Conservation (phyloP, 441 rosid genomes). For the Populus hybrid region DNA sequence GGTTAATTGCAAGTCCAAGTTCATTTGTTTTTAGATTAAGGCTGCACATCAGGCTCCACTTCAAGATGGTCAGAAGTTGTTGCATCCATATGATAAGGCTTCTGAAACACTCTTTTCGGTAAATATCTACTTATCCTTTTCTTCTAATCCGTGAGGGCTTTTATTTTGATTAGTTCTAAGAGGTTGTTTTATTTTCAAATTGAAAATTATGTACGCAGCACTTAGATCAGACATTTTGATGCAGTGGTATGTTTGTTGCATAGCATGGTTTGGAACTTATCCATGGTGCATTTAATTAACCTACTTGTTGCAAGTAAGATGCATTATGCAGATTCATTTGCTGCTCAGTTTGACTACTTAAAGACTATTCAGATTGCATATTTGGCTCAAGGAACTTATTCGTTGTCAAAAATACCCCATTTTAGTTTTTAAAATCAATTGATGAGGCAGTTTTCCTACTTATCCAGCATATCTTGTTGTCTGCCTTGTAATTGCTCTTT, state of each 20-base stretch:
- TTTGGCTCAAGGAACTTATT: not conserved
- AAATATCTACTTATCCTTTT: slow-evolving; percentile 19
- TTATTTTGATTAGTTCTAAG: slow-evolving; percentile 3
- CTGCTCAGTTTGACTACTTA: not conserved
- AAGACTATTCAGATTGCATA: not conserved
- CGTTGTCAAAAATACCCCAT: not conserved
- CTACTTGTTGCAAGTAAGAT: not conserved
- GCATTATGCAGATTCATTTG: not conserved
- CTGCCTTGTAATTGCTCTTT: not conserved
- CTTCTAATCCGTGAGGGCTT: slow-evolving; percentile 14
- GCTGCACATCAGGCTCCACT: slow-evolving; percentile 36
- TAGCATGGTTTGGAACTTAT: slow-evolving; percentile 1
- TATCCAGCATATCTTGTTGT: not conserved
- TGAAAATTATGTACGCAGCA: not conserved
- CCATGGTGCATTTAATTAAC: not conserved
- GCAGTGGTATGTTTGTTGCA: not conserved
- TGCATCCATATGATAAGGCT: slow-evolving; percentile 84
- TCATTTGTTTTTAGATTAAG: slow-evolving; percentile 40
- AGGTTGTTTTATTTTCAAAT: not conserved
- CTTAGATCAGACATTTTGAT: not conserved
- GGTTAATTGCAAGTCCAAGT: slow-evolving; percentile 14
- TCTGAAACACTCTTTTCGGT: slow-evolving; percentile 86
- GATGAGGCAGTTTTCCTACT: not conserved
- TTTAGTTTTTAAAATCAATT: not conserved
- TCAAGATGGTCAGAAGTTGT: slow-evolving; percentile 60